Conservation (phyloP, 768 basidiomycete genomes). For the Scleroderma bovista region DNA sequence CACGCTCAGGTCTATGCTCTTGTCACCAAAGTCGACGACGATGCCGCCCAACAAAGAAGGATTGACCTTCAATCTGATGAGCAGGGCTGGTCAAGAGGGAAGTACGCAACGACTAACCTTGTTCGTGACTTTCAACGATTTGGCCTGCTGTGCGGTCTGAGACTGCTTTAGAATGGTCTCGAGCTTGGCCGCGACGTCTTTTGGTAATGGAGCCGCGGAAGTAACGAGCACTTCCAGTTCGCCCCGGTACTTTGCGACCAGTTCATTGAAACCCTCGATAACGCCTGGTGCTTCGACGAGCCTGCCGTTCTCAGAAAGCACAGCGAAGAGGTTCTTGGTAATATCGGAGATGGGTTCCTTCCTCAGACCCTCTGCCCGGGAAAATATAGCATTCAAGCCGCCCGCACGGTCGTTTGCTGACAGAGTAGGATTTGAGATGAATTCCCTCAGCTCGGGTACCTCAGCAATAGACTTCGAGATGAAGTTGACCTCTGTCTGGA, state of each 20-base stretch:
- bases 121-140: slow-evolving; percentile 85
- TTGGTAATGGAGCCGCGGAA: slow-evolving; percentile 75
- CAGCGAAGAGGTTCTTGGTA: slow-evolving; percentile 85
- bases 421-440: slow-evolving; percentile 89
- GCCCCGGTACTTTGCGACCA: slow-evolving; percentile 85
- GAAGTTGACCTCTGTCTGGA: slow-evolving; percentile 75
- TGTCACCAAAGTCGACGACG: slow-evolving; percentile 96
- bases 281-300: slow-evolving; percentile 79
- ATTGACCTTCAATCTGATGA: slow-evolving; percentile 61
- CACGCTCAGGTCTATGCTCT: slow-evolving; percentile 95
- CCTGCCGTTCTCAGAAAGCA: slow-evolving; percentile 92
- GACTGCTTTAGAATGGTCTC: slow-evolving; percentile 85
- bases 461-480: slow-evolving; percentile 67
- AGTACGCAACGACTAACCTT: slow-evolving; percentile 51
- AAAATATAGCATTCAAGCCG: slow-evolving; percentile 63
- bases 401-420: slow-evolving; percentile 68
- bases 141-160: slow-evolving; percentile 80
- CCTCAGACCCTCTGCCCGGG: slow-evolving; percentile 61
- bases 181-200: slow-evolving; percentile 67
- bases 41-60: slow-evolving; percentile 87
- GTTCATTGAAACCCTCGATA: slow-evolving; percentile 86
- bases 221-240: slow-evolving; percentile 92
- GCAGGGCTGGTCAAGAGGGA: not conserved
- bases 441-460: slow-evolving; percentile 57
- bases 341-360: slow-evolving; percentile 78